Percentiles rank a stretch among this genome's conserved stretches.
phyloP scores from a whole-genome alignment of 805 yeast genomes.

The Saturnispora serradocipensis region DNA sequence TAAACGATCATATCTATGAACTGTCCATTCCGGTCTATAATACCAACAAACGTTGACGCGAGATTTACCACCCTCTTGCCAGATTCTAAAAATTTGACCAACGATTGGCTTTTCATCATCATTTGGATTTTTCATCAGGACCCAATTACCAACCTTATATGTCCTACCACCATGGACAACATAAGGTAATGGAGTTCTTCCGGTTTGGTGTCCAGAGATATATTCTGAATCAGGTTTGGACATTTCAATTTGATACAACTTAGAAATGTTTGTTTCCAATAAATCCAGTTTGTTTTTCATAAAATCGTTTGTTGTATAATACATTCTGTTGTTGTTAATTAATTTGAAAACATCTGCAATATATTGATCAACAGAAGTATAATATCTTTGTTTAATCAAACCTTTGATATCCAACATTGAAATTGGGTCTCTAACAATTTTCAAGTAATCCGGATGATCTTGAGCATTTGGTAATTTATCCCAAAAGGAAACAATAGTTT shows the following conservation, averaged over 20 bases:
- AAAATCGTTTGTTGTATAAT: conserved; percentile 47
- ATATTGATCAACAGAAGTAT: conserved; percentile 65
- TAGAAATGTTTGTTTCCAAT: conserved; percentile 53
- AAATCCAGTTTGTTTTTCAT: conserved; percentile 52
- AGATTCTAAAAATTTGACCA: conserved; percentile 86
- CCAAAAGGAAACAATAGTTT: conserved; percentile 40
- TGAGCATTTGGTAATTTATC: conserved; percentile 74
- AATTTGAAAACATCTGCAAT: conserved; percentile 67
- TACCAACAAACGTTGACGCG: conserved; percentile 98
- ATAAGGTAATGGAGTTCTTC: conserved; percentile 59
- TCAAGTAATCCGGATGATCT: conserved; percentile 45
- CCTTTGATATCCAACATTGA: conserved; percentile 67
- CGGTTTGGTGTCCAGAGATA: conserved; percentile 44
- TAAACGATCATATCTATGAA: conserved; percentile 80
- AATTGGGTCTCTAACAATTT: conserved; percentile 47
- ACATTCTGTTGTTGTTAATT: conserved; percentile 64
- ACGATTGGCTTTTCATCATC: conserved; percentile 86
- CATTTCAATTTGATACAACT: conserved; percentile 56
- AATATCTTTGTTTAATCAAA: conserved; percentile 78
- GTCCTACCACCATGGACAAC: conserved; percentile 66
- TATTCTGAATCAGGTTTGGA: conserved; percentile 76
- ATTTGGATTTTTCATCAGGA: conserved; percentile 75
- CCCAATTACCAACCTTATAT: conserved; percentile 93
- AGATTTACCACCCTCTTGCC: conserved; percentile 79
- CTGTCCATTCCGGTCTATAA: conserved; percentile 95